A percentile compares a stretch with the other conserved stretches of the same genome.
These are phyloP conservation scores for Colletotrichum camelliae DNA, from an alignment of 2,329 filamentous ascomycete genomes.

Conservation along the genomic window DNA sequence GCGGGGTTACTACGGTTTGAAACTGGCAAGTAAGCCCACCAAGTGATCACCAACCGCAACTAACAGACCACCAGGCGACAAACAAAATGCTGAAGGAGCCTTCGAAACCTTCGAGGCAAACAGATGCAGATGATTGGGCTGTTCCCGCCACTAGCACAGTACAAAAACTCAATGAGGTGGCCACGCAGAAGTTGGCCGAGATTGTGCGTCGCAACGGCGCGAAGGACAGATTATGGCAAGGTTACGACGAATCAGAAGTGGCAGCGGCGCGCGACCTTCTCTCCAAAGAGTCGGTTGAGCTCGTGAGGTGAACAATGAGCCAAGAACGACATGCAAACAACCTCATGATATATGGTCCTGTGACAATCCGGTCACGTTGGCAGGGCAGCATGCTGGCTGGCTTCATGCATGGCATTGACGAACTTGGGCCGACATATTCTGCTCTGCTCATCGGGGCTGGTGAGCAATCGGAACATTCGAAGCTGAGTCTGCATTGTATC, in stretches of 20 bases:
- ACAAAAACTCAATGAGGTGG: constrained; percentile 72
- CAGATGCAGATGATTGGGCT: constrained; percentile 54
- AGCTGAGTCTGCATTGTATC: neutral
- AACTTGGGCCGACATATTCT: neutral
- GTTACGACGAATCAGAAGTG: constrained; percentile 75
- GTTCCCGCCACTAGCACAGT: constrained; percentile 64
- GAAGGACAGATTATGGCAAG: constrained; percentile 71
- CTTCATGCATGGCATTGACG: neutral
- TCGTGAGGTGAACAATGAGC: constrained; percentile 42
- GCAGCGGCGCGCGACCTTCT: constrained; percentile 73
- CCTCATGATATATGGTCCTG: neutral
- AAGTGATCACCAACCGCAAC: neutral
- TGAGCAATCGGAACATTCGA: constrained; percentile 4
- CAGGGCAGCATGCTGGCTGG: neutral
- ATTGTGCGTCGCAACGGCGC: constrained; percentile 71
- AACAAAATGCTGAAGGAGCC: constrained; percentile 52
- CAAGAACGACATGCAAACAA: neutral
- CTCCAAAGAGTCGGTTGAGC: constrained; percentile 52
- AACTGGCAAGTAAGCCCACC: constrained; percentile 61
- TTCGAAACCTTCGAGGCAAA: constrained; percentile 48
- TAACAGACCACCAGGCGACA: constrained; percentile 45
- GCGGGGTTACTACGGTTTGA: constrained; percentile 90
- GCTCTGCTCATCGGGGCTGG: neutral
- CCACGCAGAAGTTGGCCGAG: constrained; percentile 77
- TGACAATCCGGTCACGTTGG: neutral